Percentiles rank a stretch among this genome's conserved stretches.
Evolutionary conservation across 495 filamentous ascomycete species (phyloP).

Genomic region (Jackrogersella multiformis): DNA sequence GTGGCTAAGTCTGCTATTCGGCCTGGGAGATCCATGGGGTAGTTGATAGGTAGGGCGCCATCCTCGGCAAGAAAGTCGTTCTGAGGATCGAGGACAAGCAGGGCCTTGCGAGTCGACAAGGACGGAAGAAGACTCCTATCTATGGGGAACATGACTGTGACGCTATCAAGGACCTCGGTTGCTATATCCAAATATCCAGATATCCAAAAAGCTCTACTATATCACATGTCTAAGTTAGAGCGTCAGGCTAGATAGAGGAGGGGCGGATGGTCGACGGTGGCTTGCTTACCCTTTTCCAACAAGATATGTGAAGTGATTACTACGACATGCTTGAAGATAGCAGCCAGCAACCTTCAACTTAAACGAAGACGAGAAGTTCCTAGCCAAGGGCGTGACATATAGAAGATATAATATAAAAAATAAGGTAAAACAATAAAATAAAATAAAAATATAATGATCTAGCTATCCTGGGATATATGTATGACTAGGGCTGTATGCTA

Average conservation of each 20-base stretch:
- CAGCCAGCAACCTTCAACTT: not conserved
- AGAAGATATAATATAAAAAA: too few species aligned
- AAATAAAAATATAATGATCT: conserved; percentile 9
- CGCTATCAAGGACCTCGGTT: conserved; percentile 16
- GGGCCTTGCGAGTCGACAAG: conserved; percentile 76
- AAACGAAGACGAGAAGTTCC: conserved; percentile 16
- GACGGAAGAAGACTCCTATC: conserved; percentile 56
- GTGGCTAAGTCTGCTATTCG: conserved; percentile 71
- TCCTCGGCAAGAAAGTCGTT: conserved; percentile 84
- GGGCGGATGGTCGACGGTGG: not conserved
- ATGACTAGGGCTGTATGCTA: conserved; percentile 27
- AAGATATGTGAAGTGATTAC: not conserved
- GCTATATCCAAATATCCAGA: conserved; percentile 12
- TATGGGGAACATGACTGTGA: conserved; percentile 58
- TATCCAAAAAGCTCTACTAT: conserved; percentile 23
- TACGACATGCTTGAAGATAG: conserved; percentile 34
- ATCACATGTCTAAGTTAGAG: conserved; percentile 11
- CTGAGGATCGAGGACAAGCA: conserved; percentile 87
- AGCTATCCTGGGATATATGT: conserved; percentile 33
- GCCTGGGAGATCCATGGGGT: conserved; percentile 72
- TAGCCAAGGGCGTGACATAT: conserved; percentile 26
- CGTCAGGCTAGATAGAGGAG: not conserved
- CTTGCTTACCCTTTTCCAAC: conserved; percentile 22
- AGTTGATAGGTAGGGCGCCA: conserved; percentile 72
- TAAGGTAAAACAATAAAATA: conserved; percentile 1